Base-by-base conservation (phyloP, 257 asterid species). In the Lantana camara region DNA sequence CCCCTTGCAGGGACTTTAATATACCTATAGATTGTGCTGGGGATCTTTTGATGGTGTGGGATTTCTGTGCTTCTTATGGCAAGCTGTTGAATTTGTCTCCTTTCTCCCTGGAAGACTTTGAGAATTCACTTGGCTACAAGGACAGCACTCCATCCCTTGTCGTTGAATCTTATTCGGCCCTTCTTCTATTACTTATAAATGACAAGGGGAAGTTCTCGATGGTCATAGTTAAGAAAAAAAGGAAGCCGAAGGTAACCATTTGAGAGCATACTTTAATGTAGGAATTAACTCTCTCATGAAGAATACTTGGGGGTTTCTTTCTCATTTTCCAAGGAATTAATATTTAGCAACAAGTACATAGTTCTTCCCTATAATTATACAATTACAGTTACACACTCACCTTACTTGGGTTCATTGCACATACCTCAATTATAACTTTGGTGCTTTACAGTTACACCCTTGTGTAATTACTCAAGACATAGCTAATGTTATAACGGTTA, bases 31-130 rank as follows among this genome's bases (percentile, higher is more conserved):
- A 77, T 63, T 92, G 91, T 76, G 90, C 87, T 37, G 97, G 95
- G 76, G 87, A 85, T 77, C 84, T 82, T 53, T 45, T 92, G 81
- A 92, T 92, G 98, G 91, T 87, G 60, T 92, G 97, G 97, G 97
- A 92, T 76, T 89, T 92, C 68, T 82, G 87, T 76, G 69, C 90
- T 66, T 87, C 95, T 55, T 92, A 79, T 68, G 86, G 97, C 76
- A 80, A 79, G 80, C 82, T 87, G 40, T 62, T 92, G 70, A 79
- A 74, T 44, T 64, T 92, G 79, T 88, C 83, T 19, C 97, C 95
- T 42, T 94, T 94, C 80, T 80, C 97, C 64, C 86, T 94, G 29
- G 97, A 90, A 78, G 96, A 88, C 78, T 94, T 94, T 67, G 96
- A 85, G 78, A 83, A 83, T 73, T 84, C 97, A 38, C 80, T 94